Evolutionary conservation across 257 asterid species (phyloP), one percentile per base, ranked within the genome.

Genomic region (Solanum rostratum): DNA sequence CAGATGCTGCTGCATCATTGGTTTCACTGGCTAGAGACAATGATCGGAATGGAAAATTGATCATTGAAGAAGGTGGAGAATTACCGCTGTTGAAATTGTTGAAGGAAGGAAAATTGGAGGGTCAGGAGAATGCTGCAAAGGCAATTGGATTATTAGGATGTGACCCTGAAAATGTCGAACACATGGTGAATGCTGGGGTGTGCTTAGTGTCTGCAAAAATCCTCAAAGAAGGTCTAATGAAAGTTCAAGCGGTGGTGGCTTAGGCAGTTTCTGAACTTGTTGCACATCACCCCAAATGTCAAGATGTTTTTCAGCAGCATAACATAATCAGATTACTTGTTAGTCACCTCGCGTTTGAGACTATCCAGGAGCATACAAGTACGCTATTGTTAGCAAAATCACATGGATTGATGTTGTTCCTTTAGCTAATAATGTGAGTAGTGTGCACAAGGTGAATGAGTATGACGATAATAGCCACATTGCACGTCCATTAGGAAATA

Each of bases 211-310:
- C 87, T 73, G 91, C 82, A 57, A 89, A 89, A 84, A 86, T 89
- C 30, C 89, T 89, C 37, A 86, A 87, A 82, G 89, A 87, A 78
- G 90, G 90, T 53, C 85, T 90, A 1, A 89, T 87, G 90, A 89
- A 89, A 57, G 91, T 85, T 12, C 88, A 89, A 30, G 88, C 89
- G 1, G 88, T 79, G 22, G 90, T 88, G 18, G 90, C 90, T 16
- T 91, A 90, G 93, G 92, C 92, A 0, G 90, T 85, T 37, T 90
- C 92, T 3, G 89, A 90, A 22, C 87, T 91, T 5, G 91, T 85
- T 5, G 82, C 86, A 18, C 82, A 89, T 87, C 33, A 88, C 53
- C 90, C 90, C 12, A 54, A 85, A 37, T 91, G 89, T 66, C 94
- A 88, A 83, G 91, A 91, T 88, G 88, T 86, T 66, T 90, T 90